Evolutionary conservation across 169 alveolate species (phyloP), one percentile per base, ranked within the genome.

Genomic region (Plasmodium falciparum): DNA sequence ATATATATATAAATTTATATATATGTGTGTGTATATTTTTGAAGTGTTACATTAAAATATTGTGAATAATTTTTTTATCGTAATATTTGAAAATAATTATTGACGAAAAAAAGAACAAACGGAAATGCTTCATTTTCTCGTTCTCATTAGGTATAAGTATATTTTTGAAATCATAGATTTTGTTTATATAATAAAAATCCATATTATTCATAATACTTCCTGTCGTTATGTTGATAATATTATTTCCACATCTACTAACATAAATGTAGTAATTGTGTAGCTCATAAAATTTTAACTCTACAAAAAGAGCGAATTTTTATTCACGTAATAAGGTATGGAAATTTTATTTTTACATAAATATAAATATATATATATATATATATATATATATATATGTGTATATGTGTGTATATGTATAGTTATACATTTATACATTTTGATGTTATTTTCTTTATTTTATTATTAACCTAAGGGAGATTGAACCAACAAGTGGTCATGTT

Each of bases 21-120:
- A 15, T 17, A 59, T 2, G 0, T 56, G 2, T 56, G 24, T 29
- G 26, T 43, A 11, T 20, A 22, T 26, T 26, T 58, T 54, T 15
- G 43, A 2, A 3, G 13, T 1, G 59, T 78, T 70, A 78, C 89
- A 54, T 70, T 43, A 78, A 59, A n/a, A 78, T 24, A 12, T 78
- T 78, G 58, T 78, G 89, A n/a, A 78, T 58, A 66, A 78, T 54
- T 5, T 45, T 24, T 59, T 78, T 78, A 43, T 78, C 89, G 67
- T 78, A 78, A 45, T 65, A 78, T 59, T 78, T 78, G 78, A 78
- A 78, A 78, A 78, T 78, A 29, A 78, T 78, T 2, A 78, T 78
- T 15, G 89, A 78, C 13, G 75, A 66, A 66, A 78, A 78, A 70
- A 78, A 66, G 56, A 47, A 78, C 33, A 78, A 66, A 1, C 65